Conservation (phyloP, 441 rosid species). For the Adansonia gregorii region DNA sequence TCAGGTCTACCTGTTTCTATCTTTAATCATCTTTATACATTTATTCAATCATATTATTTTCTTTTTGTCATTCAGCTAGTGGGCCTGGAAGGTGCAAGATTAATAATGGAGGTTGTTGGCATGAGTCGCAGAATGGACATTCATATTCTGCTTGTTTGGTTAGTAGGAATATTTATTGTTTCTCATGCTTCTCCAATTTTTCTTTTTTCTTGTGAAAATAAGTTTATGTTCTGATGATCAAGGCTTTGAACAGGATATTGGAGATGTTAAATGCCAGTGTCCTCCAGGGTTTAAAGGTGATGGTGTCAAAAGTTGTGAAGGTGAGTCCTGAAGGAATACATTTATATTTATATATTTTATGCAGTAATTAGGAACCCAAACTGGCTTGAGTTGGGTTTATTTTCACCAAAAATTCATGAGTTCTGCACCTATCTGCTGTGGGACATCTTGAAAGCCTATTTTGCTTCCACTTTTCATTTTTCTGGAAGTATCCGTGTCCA, state of each 20-base stretch:
- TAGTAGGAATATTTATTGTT: conserved; percentile 32
- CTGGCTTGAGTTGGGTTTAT: background rate
- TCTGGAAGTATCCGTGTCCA: no score
- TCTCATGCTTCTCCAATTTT: background rate
- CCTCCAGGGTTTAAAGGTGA: conserved; percentile 89
- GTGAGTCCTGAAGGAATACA: conserved; percentile 41
- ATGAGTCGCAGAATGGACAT: conserved; percentile 63
- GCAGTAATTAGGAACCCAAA: conserved; percentile 3
- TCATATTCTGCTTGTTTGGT: conserved; percentile 87
- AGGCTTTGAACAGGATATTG: conserved; percentile 57
- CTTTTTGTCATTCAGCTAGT: conserved; percentile 51
- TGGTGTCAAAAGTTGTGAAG: conserved; percentile 75
- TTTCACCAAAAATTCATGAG: background rate
- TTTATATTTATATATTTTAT: background rate
- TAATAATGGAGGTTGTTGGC: conserved; percentile 96
- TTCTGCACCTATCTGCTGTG: background rate
- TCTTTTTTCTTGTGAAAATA: conserved; percentile 14
- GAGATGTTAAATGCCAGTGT: conserved; percentile 70
- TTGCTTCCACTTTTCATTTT: no score
- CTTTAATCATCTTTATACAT: background rate
- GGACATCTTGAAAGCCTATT: background rate
- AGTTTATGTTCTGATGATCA: conserved; percentile 30
- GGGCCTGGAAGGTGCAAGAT: conserved; percentile 89
- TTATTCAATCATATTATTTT: background rate
- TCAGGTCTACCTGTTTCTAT: background rate